These are phyloP conservation scores for Trichoderma erinaceum DNA, from an alignment of 495 filamentous ascomycete genomes.

Conservation along the genomic window DNA sequence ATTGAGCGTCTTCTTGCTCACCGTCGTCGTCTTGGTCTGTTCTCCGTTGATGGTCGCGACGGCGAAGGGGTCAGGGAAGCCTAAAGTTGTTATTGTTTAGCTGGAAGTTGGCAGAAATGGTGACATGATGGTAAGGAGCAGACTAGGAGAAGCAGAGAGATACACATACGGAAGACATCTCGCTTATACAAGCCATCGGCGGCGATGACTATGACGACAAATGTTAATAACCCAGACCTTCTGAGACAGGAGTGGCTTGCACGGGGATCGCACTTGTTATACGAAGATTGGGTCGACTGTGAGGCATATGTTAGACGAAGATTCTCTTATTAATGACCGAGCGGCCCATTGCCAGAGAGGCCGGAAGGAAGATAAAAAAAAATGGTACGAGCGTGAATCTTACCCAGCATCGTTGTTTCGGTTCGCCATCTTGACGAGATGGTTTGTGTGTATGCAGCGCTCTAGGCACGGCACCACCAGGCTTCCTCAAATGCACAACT, in stretches of 20 bases:
- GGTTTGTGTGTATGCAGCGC: background rate
- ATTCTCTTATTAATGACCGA: background rate
- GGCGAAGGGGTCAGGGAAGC: constrained; percentile 95
- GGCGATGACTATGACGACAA: constrained; percentile 70
- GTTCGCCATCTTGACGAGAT: constrained; percentile 6
- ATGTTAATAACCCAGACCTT: constrained; percentile 20
- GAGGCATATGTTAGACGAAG: background rate
- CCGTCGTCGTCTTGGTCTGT: constrained; percentile 90
- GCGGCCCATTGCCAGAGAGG: background rate
- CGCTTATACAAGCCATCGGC: constrained; percentile 97
- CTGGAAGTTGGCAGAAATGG: background rate
- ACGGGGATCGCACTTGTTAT: constrained; percentile 52
- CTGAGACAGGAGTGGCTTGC: constrained; percentile 11
- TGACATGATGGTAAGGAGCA: background rate
- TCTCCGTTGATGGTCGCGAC: constrained; percentile 95
- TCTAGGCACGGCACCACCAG: constrained; percentile 4
- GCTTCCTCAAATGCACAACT: background rate
- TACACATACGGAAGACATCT: constrained; percentile 83
- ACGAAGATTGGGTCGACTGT: constrained; percentile 55
- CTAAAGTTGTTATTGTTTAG: constrained; percentile 39
- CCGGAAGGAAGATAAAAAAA: background rate
- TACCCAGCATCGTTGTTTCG: background rate
- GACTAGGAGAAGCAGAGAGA: constrained; percentile 18
- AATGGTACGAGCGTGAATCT: background rate
- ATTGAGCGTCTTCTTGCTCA: constrained; percentile 95